These are phyloP conservation scores for Taiwanofungus camphoratus DNA, from an alignment of 1,284 basidiomycete species.

Conservation along the genomic window DNA sequence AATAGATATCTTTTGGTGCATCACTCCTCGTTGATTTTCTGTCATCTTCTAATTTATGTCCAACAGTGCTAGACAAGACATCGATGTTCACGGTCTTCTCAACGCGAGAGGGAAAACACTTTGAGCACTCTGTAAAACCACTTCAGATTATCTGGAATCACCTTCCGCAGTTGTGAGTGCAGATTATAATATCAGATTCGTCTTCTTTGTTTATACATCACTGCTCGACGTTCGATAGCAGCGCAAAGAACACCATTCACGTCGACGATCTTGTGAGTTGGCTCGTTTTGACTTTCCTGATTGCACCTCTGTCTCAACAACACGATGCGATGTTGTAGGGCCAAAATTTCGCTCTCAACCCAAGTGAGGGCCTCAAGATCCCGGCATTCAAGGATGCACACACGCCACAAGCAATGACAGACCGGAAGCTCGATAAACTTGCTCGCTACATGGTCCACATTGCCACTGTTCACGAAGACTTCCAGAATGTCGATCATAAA, in stretches of 20 bases:
- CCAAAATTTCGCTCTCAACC: constrained; percentile 85
- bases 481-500: constrained; percentile 54
- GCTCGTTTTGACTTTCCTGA: not conserved
- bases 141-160: constrained; percentile 86
- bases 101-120: constrained; percentile 64
- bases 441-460: constrained; percentile 61
- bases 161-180: constrained; percentile 69
- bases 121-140: constrained; percentile 79
- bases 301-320: not conserved
- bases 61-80: constrained; percentile 73
- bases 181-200: constrained; percentile 2
- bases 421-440: constrained; percentile 65
- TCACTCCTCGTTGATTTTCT: not conserved
- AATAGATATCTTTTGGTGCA: constrained; percentile 54
- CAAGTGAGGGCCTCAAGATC: constrained; percentile 79
- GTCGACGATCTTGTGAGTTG: constrained; percentile 73
- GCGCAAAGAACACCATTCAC: constrained; percentile 78
- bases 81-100: constrained; percentile 89
- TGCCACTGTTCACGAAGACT: constrained; percentile 41
- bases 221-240: constrained; percentile 32
- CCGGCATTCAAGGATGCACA: constrained; percentile 76
- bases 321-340: constrained; percentile 38
- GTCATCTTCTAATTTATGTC: not conserved
- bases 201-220: not conserved
- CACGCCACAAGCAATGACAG: constrained; percentile 51